Evolutionary conservation across 148 eudicot genomes (phyloP).

Genomic region (Polygonum maritimum): DNA sequence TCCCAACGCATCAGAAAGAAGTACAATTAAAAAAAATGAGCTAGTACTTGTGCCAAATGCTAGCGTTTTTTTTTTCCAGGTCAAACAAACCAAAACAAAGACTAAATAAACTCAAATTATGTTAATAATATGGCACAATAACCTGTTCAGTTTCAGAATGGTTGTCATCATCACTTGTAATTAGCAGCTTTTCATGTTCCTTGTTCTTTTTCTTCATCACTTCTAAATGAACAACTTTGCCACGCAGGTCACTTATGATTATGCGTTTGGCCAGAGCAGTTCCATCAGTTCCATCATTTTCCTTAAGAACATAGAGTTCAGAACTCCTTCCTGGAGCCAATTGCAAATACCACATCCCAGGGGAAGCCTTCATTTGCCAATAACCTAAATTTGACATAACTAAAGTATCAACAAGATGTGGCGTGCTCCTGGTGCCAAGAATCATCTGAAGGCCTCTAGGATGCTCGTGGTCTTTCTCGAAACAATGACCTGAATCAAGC

Average conservation of each 20-base stretch:
- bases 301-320: slow-evolving; percentile 74
- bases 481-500: slow-evolving; percentile 68
- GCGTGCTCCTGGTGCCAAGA: slow-evolving; percentile 73
- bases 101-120: background rate
- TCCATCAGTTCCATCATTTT: slow-evolving; percentile 42
- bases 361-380: slow-evolving; percentile 99
- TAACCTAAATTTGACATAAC: slow-evolving; percentile 98
- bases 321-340: slow-evolving; percentile 98
- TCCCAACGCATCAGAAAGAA: slow-evolving; percentile 14
- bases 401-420: slow-evolving; percentile 92
- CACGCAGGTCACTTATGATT: slow-evolving; percentile 69
- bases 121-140: background rate
- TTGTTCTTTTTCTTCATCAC: slow-evolving; percentile 77
- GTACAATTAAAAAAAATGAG: background rate
- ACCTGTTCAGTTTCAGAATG: slow-evolving; percentile 34
- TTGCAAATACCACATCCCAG: slow-evolving; percentile 92
- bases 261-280: slow-evolving; percentile 53
- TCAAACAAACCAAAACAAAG: background rate
- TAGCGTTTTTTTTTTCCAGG: background rate
- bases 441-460: slow-evolving; percentile 95
- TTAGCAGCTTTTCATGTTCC: slow-evolving; percentile 74
- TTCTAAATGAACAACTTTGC: slow-evolving; percentile 82
- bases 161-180: slow-evolving; percentile 49
- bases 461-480: slow-evolving; percentile 87
- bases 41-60: background rate